phyloP scores from a whole-genome alignment of 345 rosid species.

The Populus ilicifolia region DNA sequence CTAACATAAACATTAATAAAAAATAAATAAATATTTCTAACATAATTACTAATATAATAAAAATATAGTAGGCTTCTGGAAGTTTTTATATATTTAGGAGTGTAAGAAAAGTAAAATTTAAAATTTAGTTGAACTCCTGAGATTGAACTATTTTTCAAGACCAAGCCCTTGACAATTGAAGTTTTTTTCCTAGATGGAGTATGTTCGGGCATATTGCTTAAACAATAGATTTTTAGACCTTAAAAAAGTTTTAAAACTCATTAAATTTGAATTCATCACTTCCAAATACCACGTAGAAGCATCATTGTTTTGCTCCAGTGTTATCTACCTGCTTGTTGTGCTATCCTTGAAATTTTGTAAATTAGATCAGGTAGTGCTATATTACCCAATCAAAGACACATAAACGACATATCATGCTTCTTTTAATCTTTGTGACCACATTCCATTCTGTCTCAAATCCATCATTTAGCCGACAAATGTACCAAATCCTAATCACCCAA shows the following conservation, averaged over 20 bases:
- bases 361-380: background rate
- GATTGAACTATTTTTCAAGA: rapidly evolving
- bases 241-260: too few species aligned
- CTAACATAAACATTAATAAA: too few species aligned
- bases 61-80: rapidly evolving
- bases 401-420: background rate
- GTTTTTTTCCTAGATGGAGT: rapidly evolving
- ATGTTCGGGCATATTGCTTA: too few species aligned
- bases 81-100: too few species aligned
- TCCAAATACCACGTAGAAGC: background rate
- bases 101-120: too few species aligned
- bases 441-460: background rate
- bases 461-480: conserved; percentile 5
- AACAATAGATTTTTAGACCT: too few species aligned
- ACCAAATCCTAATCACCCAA: background rate
- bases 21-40: too few species aligned
- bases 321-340: background rate
- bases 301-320: background rate
- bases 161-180: too few species aligned
- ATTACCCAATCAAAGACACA: background rate
- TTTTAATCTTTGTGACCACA: background rate
- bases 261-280: too few species aligned
- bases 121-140: too few species aligned
- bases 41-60: too few species aligned
- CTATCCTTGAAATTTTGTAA: background rate